phyloP scores from a whole-genome alignment of 1,139 yeast species.

The Diutina rugosa region DNA sequence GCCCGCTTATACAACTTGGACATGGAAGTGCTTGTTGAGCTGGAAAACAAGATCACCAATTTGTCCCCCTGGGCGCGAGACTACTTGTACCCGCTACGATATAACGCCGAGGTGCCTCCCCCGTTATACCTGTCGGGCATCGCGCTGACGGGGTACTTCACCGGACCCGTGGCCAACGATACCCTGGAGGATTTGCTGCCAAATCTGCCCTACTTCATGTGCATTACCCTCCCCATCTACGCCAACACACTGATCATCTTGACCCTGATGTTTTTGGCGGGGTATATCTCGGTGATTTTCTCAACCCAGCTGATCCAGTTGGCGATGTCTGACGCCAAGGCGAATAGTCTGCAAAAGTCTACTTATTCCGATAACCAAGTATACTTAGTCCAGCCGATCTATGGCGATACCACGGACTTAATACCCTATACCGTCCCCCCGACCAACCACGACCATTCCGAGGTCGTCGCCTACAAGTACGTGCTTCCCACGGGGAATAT shows the following conservation, averaged over 20 bases:
- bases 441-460: not conserved
- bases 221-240: constrained; percentile 57
- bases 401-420: not conserved
- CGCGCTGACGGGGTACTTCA: constrained; percentile 16
- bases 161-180: constrained; percentile 46
- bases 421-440: not conserved
- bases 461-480: not conserved
- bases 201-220: constrained; percentile 30
- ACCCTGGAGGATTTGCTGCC: constrained; percentile 9
- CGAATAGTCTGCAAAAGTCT: not conserved
- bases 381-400: not conserved
- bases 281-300: constrained; percentile 58
- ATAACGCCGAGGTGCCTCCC: constrained; percentile 28
- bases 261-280: constrained; percentile 46
- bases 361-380: not conserved
- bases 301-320: constrained; percentile 34
- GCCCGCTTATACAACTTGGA: constrained; percentile 57
- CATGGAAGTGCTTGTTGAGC: constrained; percentile 21
- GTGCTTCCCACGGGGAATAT: not conserved
- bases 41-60: constrained; percentile 17
- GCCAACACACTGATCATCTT: constrained; percentile 62
- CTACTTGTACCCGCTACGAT: constrained; percentile 40
- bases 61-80: constrained; percentile 20
- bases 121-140: not conserved
- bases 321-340: not conserved